Conservation (phyloP, 2,329 filamentous ascomycete genomes). For the Botryosphaeria dothidea region DNA sequence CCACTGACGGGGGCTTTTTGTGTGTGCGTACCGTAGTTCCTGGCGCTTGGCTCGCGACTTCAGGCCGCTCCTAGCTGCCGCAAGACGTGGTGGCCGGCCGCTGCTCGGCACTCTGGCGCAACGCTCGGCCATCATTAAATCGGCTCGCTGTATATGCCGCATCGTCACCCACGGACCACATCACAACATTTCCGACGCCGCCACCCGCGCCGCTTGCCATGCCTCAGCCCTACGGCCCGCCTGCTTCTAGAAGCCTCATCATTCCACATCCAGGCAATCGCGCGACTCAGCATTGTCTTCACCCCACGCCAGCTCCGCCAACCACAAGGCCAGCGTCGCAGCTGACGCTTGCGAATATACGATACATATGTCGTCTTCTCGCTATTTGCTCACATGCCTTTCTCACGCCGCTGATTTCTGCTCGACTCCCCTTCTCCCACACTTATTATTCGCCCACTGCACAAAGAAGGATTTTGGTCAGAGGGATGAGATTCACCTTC, state of each 20-base stretch:
- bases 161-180: neutral
- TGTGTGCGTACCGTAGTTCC: neutral
- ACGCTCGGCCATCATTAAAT: neutral
- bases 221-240: conserved; percentile 1
- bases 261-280: neutral
- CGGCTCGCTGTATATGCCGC: neutral
- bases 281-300: neutral
- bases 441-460: neutral
- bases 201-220: neutral
- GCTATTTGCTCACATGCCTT: neutral
- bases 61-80: neutral
- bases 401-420: neutral
- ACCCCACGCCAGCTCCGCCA: neutral
- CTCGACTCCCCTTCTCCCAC: neutral
- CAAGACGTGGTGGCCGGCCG: neutral
- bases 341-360: conserved; percentile 18
- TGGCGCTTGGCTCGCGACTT: neutral
- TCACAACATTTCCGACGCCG: conserved; percentile 1
- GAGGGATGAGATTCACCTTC: neutral
- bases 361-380: conserved; percentile 1
- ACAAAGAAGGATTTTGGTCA: neutral
- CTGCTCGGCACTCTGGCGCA: neutral
- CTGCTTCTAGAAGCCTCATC: conserved; percentile 14
- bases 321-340: neutral
- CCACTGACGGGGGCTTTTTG: neutral